Evolutionary conservation across 2,329 filamentous ascomycete genomes (phyloP).

Genomic region (Teratosphaeria gauchensis): DNA sequence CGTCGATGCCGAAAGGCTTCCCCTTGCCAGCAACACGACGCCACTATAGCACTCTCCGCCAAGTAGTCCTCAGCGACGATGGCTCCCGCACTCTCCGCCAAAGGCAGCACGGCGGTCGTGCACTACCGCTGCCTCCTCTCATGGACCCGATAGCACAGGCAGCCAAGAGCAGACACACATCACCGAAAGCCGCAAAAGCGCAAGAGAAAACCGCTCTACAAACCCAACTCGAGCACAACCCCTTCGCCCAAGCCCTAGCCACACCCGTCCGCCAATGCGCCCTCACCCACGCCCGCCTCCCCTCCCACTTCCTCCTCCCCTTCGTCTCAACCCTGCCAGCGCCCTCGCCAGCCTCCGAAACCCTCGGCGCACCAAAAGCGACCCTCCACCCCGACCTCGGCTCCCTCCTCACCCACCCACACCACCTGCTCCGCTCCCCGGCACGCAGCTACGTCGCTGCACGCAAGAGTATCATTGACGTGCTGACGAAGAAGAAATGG

Average conservation of each 20-base stretch:
- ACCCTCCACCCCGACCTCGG: not conserved
- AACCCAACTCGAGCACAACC: conserved; percentile 49
- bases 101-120: conserved; percentile 25
- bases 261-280: conserved; percentile 50
- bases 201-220: conserved; percentile 43
- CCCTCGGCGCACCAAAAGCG: not conserved
- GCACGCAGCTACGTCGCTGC: not conserved
- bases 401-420: not conserved
- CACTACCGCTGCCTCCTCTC: conserved; percentile 39
- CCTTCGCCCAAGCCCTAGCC: conserved; percentile 55
- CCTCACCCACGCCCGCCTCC: conserved; percentile 42
- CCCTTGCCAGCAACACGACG: not conserved
- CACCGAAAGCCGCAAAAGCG: conserved; percentile 35
- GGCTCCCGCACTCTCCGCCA: conserved; percentile 24
- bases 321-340: conserved; percentile 34
- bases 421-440: not conserved
- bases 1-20: not conserved
- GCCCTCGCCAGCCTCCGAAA: too few relatives aligned
- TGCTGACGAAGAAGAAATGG: not conserved
- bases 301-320: conserved; percentile 53
- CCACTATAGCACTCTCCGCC: conserved; percentile 1
- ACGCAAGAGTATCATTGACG: not conserved
- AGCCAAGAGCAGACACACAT: conserved; percentile 27
- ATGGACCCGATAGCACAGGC: conserved; percentile 36
- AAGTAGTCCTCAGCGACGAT: conserved; percentile 16